phyloP scores from a whole-genome alignment of 306 rosid genomes.

The Potentilla sterilis region DNA sequence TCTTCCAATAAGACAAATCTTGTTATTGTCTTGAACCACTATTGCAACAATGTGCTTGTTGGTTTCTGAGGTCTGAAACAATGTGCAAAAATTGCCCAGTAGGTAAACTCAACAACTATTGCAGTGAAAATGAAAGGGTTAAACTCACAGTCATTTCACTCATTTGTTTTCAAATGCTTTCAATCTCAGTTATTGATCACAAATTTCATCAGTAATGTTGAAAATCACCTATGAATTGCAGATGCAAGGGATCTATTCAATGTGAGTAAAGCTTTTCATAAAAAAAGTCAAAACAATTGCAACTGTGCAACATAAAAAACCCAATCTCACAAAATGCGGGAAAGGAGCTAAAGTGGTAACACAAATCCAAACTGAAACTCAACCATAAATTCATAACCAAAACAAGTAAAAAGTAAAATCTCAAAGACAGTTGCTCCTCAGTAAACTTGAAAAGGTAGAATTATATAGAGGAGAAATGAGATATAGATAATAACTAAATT shows the following conservation, averaged over 20 bases:
- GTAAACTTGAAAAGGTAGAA: neutral
- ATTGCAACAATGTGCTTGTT: constrained; percentile 7
- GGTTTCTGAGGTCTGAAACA: neutral
- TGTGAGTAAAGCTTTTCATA: neutral
- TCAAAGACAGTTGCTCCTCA: neutral
- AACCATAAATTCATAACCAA: no score
- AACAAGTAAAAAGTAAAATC: no score
- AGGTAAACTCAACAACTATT: constrained; percentile 1
- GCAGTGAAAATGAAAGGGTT: neutral
- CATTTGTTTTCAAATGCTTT: neutral
- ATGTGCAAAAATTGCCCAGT: constrained; percentile 6
- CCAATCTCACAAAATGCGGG: neutral
- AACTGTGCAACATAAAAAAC: no score
- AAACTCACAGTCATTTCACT: neutral
- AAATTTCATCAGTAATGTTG: neutral
- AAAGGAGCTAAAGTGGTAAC: neutral
- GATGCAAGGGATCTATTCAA: neutral
- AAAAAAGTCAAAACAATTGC: neutral
- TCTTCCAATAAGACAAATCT: neutral
- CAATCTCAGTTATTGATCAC: neutral
- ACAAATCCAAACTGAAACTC: neutral
- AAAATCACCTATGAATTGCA: neutral
- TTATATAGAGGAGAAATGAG: neutral
- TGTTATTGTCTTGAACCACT: neutral
- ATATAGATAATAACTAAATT: neutral